A percentile compares a stretch with the other conserved stretches of the same genome.
Evolutionary conservation across 1,284 basidiomycete species (phyloP).

Genomic region (Microbotryomycetes sp.): DNA sequence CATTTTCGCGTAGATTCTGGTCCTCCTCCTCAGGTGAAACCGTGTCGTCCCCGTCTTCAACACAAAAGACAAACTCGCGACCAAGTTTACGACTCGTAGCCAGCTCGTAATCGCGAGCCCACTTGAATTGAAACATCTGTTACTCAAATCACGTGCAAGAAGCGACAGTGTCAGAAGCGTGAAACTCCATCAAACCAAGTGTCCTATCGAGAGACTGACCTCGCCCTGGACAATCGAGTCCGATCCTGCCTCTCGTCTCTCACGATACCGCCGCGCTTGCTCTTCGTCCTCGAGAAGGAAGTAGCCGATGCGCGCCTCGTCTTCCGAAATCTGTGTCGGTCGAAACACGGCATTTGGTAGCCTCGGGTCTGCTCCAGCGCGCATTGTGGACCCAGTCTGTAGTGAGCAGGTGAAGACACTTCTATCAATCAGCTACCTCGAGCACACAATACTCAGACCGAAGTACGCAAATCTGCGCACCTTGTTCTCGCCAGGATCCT

Average conservation of each 20-base stretch:
- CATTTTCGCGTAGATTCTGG: slow-evolving; percentile 3
- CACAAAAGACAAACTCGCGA: slow-evolving; percentile 23
- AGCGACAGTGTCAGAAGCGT: not conserved
- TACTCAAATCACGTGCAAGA: not conserved
- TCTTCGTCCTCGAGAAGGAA: slow-evolving; percentile 76
- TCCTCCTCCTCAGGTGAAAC: slow-evolving; percentile 4
- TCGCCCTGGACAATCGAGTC: too few relatives aligned
- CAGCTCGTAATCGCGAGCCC: slow-evolving; percentile 31
- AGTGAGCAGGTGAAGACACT: not conserved
- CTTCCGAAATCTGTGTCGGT: slow-evolving; percentile 69
- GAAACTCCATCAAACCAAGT: too few relatives aligned
- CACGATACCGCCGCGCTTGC: slow-evolving; percentile 49
- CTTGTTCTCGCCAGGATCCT: slow-evolving; percentile 54
- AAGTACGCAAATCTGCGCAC: slow-evolving; percentile 6
- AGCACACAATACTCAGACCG: slow-evolving; percentile 11
- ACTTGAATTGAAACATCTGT: slow-evolving; percentile 27
- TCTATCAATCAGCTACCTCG: not conserved
- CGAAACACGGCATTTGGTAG: slow-evolving; percentile 76
- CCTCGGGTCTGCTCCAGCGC: slow-evolving; percentile 63
- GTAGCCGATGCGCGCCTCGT: slow-evolving; percentile 78
- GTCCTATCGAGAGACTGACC: too few relatives aligned
- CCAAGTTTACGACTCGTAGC: slow-evolving; percentile 5
- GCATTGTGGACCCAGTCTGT: slow-evolving; percentile 1
- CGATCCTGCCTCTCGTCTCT: slow-evolving; percentile 11
- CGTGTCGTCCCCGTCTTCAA: slow-evolving; percentile 15